Conservation (phyloP, 2,329 filamentous ascomycete species). For the Aspergillus aculeatinus region DNA sequence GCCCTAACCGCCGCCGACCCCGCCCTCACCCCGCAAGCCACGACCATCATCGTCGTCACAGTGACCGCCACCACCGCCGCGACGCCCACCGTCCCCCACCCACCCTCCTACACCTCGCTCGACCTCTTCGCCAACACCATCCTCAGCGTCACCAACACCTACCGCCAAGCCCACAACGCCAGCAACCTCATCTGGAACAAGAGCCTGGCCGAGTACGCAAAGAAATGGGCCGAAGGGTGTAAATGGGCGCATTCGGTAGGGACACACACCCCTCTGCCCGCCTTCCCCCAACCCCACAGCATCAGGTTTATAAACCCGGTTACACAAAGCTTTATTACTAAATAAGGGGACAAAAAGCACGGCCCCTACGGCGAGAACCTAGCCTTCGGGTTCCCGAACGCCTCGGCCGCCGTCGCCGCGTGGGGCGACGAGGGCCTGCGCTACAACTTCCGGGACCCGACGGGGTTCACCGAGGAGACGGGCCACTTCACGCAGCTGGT, state of each 20-base stretch:
- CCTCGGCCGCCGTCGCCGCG: slow-evolving; percentile 58
- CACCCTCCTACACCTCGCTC: slow-evolving; percentile 45
- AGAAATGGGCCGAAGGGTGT: slow-evolving; percentile 50
- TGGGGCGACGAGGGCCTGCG: slow-evolving; percentile 63
- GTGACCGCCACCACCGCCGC: slow-evolving; percentile 25
- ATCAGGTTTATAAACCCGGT: neutral
- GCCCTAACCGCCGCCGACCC: slow-evolving; percentile 5
- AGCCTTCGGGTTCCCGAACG: slow-evolving; percentile 64
- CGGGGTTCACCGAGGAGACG: slow-evolving; percentile 58
- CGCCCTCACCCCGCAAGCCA: neutral
- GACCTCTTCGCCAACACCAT: slow-evolving; percentile 51
- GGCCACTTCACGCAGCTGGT: slow-evolving; percentile 74
- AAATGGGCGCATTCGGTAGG: slow-evolving; percentile 42
- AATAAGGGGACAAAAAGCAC: slow-evolving; percentile 42
- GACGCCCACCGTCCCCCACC: slow-evolving; percentile 27
- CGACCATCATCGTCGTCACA: slow-evolving; percentile 14
- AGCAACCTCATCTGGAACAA: slow-evolving; percentile 62
- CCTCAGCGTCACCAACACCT: slow-evolving; percentile 66
- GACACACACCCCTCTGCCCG: slow-evolving; percentile 2
- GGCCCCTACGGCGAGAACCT: slow-evolving; percentile 74
- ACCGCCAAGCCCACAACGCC: slow-evolving; percentile 64
- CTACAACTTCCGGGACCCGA: slow-evolving; percentile 60
- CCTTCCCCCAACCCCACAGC: neutral
- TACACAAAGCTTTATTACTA: slow-evolving; percentile 2
- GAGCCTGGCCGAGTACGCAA: slow-evolving; percentile 59